A percentile compares a stretch with the other conserved stretches of the same genome.
These are phyloP conservation scores for Cytospora chrysosperma DNA, from an alignment of 2,329 filamentous ascomycete genomes.

Conservation along the genomic window DNA sequence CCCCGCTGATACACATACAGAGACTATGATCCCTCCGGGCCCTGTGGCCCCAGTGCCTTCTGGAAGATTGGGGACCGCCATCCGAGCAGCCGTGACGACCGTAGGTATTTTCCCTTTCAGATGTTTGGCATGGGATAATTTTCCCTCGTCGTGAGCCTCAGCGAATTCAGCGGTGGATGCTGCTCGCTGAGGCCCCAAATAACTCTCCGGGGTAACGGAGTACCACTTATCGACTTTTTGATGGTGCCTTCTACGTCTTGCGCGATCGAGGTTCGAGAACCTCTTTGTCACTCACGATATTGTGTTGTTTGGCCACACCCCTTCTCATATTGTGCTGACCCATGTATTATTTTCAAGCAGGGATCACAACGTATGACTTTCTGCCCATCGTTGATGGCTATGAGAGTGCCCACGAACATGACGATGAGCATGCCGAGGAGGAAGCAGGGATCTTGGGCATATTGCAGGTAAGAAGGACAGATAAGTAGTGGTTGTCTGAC, in stretches of 20 bases:
- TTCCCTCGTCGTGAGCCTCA: no score
- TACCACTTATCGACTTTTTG: no score
- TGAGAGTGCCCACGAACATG: not conserved
- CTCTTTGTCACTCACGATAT: no score
- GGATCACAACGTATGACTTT: constrained; percentile 26
- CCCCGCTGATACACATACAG: constrained; percentile 34
- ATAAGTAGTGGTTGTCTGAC: not conserved
- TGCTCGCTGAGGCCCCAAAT: no score
- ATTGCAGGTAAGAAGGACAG: constrained; percentile 19
- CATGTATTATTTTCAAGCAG: not conserved
- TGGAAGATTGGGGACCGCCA: constrained; percentile 67
- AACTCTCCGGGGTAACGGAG: no score
- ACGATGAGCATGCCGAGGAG: not conserved
- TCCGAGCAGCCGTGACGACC: constrained; percentile 32
- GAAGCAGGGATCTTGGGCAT: not conserved
- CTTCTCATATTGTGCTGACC: constrained; percentile 19
- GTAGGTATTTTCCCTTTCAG: constrained; percentile 30
- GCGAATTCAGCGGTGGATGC: no score
- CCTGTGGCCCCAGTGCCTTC: constrained; percentile 72
- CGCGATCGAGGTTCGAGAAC: no score
- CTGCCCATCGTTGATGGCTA: constrained; percentile 25
- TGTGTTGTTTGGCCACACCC: not conserved
- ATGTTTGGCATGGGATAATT: no score
- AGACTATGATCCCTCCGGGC: constrained; percentile 66
- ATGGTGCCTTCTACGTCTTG: no score